phyloP scores from a whole-genome alignment of 257 asterid species.

The Rubia yunnanensis region DNA sequence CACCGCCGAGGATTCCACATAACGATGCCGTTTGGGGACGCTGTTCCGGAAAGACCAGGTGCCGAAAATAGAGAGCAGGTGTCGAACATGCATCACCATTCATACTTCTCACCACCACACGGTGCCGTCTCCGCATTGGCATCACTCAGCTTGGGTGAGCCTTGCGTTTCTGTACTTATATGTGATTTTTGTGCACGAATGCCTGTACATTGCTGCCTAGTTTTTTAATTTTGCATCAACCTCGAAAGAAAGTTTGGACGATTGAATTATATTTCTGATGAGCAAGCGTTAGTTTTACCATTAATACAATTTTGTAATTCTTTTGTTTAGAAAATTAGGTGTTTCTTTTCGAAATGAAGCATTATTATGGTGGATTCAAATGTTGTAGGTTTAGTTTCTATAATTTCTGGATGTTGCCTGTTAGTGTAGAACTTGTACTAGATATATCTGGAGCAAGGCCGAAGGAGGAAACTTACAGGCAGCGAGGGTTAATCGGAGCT shows the following conservation, averaged over 20 bases:
- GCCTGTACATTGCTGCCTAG: not conserved
- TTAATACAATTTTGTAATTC: not conserved
- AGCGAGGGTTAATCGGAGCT: too few relatives aligned
- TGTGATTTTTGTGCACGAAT: not conserved
- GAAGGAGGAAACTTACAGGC: too few relatives aligned
- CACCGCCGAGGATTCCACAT: too few relatives aligned
- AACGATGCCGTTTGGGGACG: too few relatives aligned
- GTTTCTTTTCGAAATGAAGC: not conserved
- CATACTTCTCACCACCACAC: too few relatives aligned
- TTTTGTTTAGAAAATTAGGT: not conserved
- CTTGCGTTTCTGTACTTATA: not conserved
- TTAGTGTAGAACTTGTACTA: not conserved
- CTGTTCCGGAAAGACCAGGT: too few relatives aligned
- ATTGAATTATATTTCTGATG: not conserved
- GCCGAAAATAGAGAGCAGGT: too few relatives aligned
- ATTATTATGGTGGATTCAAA: not conserved
- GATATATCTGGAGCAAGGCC: too few relatives aligned
- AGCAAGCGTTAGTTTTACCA: not conserved
- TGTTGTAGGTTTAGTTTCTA: not conserved
- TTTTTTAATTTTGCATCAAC: not conserved
- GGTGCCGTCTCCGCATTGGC: too few relatives aligned
- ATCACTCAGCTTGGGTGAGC: not conserved
- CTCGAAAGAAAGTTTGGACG: not conserved
- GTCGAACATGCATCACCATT: too few relatives aligned
- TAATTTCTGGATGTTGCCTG: not conserved